Evolutionary conservation across 352 stramenopile species (phyloP), one percentile per base, ranked within the genome.

Genomic region (Phytophthora pistaciae): DNA sequence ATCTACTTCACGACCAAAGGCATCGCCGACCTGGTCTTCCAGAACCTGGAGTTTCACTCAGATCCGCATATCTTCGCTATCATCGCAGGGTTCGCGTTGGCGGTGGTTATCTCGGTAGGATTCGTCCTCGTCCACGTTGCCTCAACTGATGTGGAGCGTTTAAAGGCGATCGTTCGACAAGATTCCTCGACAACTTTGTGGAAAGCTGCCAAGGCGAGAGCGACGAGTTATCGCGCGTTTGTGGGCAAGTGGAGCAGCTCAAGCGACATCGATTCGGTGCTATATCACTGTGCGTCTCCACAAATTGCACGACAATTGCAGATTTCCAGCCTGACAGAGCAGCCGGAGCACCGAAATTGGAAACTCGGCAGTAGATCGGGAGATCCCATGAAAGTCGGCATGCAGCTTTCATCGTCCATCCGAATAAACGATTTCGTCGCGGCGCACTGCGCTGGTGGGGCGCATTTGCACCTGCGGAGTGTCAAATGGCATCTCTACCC

Each of bases 61-160:
- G 77, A 84, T 31, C 77, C 77, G 9, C 77, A 84, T 36, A 57
- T 84, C 11, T 82, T 70, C 61, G 77, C 77, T 8, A 69, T 84
- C 27, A 33, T 78, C 8, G 70, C 70, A 38, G 71, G 73, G 21
- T 20, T 80, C 5, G 21, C 62, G 18, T 46, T 84, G 44, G 63
- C 70, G 0, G n/a, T 80, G 21, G 38, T 64, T 0, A 74, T 81
- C 25, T 78, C 73, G 16, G 31, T 60, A 18, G 60, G 68, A 1
- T 84, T 80, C 20, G 20, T 72, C 14, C 38, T 77, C 0, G 63
- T 81, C 3, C 72, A 77, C 25, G 40, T 70, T 2, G 61, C 61
- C 13, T 49, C 48, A 5, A 63, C 56, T 0, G 67, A 73, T 40
- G 36, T 29, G 25, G 42, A 48, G 18, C 27, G 53, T 6, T 58